Evolutionary conservation across 495 filamentous ascomycete genomes (phyloP), one percentile per base, ranked within the genome.

Genomic region (Penicillium ucsense): DNA sequence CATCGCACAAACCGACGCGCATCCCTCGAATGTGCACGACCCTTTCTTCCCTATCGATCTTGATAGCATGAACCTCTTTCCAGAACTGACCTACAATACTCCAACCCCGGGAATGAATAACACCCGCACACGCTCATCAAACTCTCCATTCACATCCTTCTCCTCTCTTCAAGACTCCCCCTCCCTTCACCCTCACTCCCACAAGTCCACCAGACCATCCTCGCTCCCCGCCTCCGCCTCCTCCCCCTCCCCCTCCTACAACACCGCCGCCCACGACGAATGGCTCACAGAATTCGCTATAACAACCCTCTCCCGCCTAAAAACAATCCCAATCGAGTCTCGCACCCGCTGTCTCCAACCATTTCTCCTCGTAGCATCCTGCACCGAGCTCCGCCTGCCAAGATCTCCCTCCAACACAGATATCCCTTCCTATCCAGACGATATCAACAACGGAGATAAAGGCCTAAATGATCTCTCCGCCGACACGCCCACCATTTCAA

Each of bases 321-420:
- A 73, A 42, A 66, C 66, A 8, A 66, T 80, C 31, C 76, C 77
- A 1, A 52, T 71, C 1, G 72, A 73, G 50, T 79, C 77, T 10
- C 71, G 77, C 36, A 80, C 77, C 3, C 61, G 73, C 36, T 80
- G 74, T 45, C 57, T 79, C 3, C 75, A 79, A 47, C 77, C 75
- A 0, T 72, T 80, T 49, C 58, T 79, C 7, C 62, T 80, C 27
- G 69, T 80, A 28, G 71, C 69, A 1, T 65, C 73, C 3, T 68
- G 66, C 35, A 72, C 65, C 43, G 75, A 79, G 46, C 70, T 80
- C 12, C 67, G 67, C 29, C 64, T 71, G 38, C 67, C 67, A n/a
- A 47, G 35, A 39, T 45, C 39, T 40, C 51, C 42, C 35, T 7
- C 35, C 20, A 28, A 41, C 20, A 20, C 20, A 20, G 20, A 20